These are phyloP conservation scores for Naumovozyma castellii DNA, from an alignment of 805 yeast genomes.

Conservation along the genomic window DNA sequence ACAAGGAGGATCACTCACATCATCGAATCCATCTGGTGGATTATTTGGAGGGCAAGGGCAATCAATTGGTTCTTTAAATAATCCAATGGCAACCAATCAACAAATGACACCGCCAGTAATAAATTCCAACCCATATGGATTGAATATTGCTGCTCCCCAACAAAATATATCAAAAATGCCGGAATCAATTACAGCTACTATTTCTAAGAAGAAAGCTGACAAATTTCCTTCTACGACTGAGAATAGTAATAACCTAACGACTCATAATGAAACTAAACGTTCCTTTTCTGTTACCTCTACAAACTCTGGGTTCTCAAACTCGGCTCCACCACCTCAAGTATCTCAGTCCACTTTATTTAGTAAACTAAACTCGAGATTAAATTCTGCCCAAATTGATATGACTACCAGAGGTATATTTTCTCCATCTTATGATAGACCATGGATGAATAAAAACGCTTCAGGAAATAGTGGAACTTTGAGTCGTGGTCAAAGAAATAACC, in stretches of 20 bases:
- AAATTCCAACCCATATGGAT: slow-evolving; percentile 24
- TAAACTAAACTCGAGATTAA: slow-evolving; percentile 31
- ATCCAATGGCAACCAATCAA: too few relatives aligned
- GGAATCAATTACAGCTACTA: slow-evolving; percentile 31
- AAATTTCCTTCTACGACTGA: neutral
- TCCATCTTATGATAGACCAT: slow-evolving; percentile 17
- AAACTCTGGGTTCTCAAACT: slow-evolving; percentile 12
- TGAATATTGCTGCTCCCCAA: slow-evolving; percentile 23
- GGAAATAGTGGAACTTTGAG: neutral
- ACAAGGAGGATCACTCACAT: neutral
- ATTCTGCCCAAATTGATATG: slow-evolving; percentile 19
- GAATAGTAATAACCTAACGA: neutral
- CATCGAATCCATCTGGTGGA: slow-evolving; percentile 3
- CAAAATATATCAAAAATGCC: slow-evolving; percentile 31
- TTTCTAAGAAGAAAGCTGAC: slow-evolving; percentile 11
- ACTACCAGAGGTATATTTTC: slow-evolving; percentile 33
- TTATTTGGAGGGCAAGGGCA: slow-evolving; percentile 10
- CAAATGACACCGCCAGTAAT: neutral
- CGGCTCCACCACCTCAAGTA: slow-evolving; percentile 5
- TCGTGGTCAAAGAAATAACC: slow-evolving; percentile 4
- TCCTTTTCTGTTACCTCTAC: slow-evolving; percentile 15
- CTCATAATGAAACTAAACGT: slow-evolving; percentile 5
- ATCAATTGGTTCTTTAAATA: too few relatives aligned
- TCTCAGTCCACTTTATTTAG: slow-evolving; percentile 28
- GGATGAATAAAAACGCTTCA: slow-evolving; percentile 1